Conservation (phyloP, 805 yeast species). For the Cyberlindnera xylosilytica region DNA sequence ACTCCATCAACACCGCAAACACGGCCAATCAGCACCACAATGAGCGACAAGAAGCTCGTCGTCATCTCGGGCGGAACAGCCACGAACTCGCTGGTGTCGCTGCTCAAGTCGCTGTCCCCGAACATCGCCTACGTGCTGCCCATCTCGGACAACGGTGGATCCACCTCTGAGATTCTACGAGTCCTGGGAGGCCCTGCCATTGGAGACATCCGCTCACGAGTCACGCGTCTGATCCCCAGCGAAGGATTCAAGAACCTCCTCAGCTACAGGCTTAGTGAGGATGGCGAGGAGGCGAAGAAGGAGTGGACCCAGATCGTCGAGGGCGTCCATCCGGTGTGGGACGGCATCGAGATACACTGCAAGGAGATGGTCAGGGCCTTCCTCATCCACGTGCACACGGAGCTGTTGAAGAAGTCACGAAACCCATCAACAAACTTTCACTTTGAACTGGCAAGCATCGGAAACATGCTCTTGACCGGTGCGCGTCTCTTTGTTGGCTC, state of each 20-base stretch:
- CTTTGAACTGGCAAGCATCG: slow-evolving; percentile 77
- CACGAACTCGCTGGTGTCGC: slow-evolving; percentile 68
- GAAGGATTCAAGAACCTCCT: slow-evolving; percentile 36
- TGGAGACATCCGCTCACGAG: slow-evolving; percentile 84
- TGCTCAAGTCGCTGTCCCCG: slow-evolving; percentile 46
- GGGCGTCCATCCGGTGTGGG: slow-evolving; percentile 74
- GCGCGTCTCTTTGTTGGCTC: slow-evolving; percentile 80
- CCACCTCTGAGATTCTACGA: slow-evolving; percentile 82
- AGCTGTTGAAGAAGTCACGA: slow-evolving; percentile 63
- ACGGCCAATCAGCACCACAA: background rate
- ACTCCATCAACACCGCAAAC: background rate
- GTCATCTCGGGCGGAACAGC: slow-evolving; percentile 84
- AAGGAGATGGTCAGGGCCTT: slow-evolving; percentile 76
- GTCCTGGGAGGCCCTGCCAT: slow-evolving; percentile 94
- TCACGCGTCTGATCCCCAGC: slow-evolving; percentile 68
- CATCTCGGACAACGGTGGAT: slow-evolving; percentile 90
- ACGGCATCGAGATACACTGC: slow-evolving; percentile 48
- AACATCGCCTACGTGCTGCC: slow-evolving; percentile 69
- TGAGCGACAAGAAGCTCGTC: slow-evolving; percentile 17
- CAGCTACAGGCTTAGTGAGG: slow-evolving; percentile 49
- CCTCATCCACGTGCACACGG: slow-evolving; percentile 74
- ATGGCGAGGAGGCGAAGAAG: slow-evolving; percentile 47
- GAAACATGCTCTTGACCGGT: slow-evolving; percentile 81
- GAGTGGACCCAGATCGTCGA: slow-evolving; percentile 82
- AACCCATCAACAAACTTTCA: slow-evolving; percentile 57